Evolutionary conservation across 1,139 yeast genomes (phyloP), one percentile per base, ranked within the genome.

Genomic region (Kluyveromyces sp.): DNA sequence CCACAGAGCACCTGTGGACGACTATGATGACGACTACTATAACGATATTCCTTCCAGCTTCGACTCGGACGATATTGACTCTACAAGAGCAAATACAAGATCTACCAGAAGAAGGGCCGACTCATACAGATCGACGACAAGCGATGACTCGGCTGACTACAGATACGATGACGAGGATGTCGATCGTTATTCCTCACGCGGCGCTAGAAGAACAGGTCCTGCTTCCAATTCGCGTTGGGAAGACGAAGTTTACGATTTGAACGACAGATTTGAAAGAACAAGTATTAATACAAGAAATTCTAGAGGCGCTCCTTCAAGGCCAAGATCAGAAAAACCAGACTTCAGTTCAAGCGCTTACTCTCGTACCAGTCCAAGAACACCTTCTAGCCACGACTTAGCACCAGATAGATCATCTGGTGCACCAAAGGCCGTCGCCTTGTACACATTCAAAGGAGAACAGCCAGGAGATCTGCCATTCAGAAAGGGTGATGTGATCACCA

Each of bases 401-500:
- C 52, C 59, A 10, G 48, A 60, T 25, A 63, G 68, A 26, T 62
- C 70, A 40, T 70, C 67, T 44, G 74, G 55, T 48, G 73, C 83
- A 8, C 81, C 79, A 56, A 90, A 88, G 65, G 98, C 97, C 0
- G 84, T 88, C 51, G 98, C 98, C 0, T 71, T 89, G 53, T 92
- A 76, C 67, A 75, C 90, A 3, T 92, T 90, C 64, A 84, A 83
- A 49, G 97, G 96, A 35, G 96, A 90, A 66, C 95, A 92, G 68
- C 65, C 74, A 37, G 97, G 97, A 2, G 98, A 92, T 65, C 74
- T 92, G 58, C 79, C 95, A 7, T 92, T 92, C 73, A 82, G 79
- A 56, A 92, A 92, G 70, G 98, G 98, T 48, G 98, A 92, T 65
- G 86, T 87, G n/a, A 86, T 92, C 58, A 84, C 87, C 39, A 84